phyloP scores from a whole-genome alignment of 176 grass and related monocot species.

The Poa pratensis region DNA sequence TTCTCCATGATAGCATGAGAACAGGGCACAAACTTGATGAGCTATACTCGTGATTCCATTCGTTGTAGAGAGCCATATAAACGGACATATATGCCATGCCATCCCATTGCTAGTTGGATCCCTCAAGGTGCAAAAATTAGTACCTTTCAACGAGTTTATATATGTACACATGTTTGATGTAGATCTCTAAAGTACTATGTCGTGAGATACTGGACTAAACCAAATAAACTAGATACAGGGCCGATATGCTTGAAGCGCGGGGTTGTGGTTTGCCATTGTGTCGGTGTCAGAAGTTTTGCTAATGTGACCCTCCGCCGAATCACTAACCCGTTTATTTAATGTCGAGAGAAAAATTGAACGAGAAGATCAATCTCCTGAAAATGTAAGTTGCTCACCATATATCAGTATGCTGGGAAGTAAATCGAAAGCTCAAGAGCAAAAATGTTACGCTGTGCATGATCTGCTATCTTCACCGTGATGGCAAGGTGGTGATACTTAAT shows the following conservation, averaged over 20 bases:
- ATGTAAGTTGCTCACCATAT: neutral
- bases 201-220: neutral
- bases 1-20: too few species aligned
- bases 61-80: neutral
- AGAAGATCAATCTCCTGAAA: neutral
- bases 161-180: neutral
- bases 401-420: neutral
- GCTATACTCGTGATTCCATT: neutral
- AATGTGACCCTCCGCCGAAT: neutral
- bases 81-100: neutral
- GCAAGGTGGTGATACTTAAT: too few species aligned
- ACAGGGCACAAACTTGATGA: too few species aligned
- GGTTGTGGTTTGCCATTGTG: neutral
- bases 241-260: neutral
- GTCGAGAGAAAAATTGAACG: neutral
- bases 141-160: neutral
- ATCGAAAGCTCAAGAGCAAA: too few species aligned
- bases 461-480: too few species aligned
- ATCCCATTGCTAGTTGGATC: neutral
- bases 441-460: too few species aligned
- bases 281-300: neutral
- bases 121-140: neutral
- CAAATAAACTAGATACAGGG: neutral
- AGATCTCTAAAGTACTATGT: neutral
- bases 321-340: too few species aligned